Conservation (phyloP, 495 filamentous ascomycete genomes). For the Podospora comata region DNA sequence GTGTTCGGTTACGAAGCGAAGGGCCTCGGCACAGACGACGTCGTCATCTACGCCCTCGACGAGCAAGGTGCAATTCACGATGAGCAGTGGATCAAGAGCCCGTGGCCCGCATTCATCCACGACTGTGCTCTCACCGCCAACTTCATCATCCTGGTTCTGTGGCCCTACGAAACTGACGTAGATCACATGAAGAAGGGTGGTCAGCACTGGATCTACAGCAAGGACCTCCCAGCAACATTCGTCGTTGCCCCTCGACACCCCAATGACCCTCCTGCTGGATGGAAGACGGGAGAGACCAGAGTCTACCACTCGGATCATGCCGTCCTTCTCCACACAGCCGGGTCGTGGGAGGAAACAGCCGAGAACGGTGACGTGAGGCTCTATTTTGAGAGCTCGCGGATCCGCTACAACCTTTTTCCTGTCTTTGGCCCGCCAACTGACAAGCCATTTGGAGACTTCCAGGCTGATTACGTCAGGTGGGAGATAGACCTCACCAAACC, state of each 20-base stretch:
- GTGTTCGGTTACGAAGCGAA: not conserved
- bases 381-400: not conserved
- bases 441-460: conserved; percentile 4
- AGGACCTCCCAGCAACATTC: conserved; percentile 10
- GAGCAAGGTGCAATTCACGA: not conserved
- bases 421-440: not conserved
- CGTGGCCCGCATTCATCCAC: conserved; percentile 14
- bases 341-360: conserved; percentile 9
- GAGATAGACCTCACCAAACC: conserved; percentile 4
- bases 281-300: not conserved
- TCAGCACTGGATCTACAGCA: conserved; percentile 12
- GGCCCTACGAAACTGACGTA: conserved; percentile 9
- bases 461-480: conserved; percentile 7
- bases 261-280: too few species aligned
- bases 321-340: conserved; percentile 10
- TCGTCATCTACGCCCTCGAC: conserved; percentile 1
- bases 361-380: not conserved
- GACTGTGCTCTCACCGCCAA: conserved; percentile 14
- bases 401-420: not conserved
- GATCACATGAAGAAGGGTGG: conserved; percentile 8
- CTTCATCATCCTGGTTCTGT: conserved; percentile 11
- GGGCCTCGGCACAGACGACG: not conserved
- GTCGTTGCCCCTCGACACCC: conserved; percentile 7
- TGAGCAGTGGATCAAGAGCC: not conserved
- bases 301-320: conserved; percentile 12